Conservation (phyloP, 148 eudicot species). For the Selenicereus undatus region DNA sequence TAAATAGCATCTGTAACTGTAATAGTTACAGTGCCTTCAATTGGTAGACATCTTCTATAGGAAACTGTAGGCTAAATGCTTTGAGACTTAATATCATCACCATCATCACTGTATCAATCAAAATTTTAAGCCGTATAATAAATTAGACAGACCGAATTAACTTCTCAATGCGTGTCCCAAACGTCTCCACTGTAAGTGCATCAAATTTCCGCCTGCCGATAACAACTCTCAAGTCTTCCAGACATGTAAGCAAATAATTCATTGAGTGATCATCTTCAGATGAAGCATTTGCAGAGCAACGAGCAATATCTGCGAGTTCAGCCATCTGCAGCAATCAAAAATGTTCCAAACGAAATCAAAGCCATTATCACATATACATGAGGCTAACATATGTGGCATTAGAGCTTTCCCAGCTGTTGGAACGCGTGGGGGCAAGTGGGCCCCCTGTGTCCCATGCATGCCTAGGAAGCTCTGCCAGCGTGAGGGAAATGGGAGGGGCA, state of each 20-base stretch:
- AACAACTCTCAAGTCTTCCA: conserved; percentile 83
- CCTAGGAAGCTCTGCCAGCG: too few species aligned
- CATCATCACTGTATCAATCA: neutral
- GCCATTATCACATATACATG: conserved; percentile 6
- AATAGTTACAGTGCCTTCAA: conserved; percentile 9
- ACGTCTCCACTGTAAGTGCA: conserved; percentile 91
- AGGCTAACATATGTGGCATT: neutral
- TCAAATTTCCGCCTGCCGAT: conserved; percentile 77
- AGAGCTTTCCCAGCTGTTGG: too few species aligned
- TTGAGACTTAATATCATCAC: neutral
- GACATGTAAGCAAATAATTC: conserved; percentile 73
- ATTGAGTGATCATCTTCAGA: conserved; percentile 78
- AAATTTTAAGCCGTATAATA: conserved; percentile 2
- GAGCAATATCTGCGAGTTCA: conserved; percentile 97
- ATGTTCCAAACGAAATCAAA: conserved; percentile 12
- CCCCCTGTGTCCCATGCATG: too few species aligned
- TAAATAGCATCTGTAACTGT: neutral
- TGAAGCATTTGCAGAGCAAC: conserved; percentile 79
- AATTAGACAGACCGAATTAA: conserved; percentile 62
- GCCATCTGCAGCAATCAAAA: conserved; percentile 55
- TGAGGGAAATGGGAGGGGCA: too few species aligned
- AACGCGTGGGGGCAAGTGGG: too few species aligned
- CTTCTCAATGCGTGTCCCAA: conserved; percentile 96
- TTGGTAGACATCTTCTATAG: neutral
- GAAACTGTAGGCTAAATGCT: neutral